Base-by-base conservation (phyloP, 306 rosid species). In the Trifolium fragiferum region DNA sequence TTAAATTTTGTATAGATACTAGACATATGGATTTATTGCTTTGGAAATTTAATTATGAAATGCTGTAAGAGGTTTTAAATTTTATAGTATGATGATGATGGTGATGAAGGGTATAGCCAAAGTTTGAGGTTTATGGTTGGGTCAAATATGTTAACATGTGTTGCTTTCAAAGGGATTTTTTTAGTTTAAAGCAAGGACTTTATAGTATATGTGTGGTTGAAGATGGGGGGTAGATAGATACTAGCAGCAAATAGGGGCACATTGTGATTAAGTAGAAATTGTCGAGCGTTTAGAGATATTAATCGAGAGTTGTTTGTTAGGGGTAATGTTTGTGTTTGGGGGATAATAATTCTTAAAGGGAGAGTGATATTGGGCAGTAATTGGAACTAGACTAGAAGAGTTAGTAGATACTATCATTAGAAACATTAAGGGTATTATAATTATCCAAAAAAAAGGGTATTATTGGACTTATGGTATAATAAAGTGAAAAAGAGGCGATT, bases 91-190 rank as follows among this genome's bases (percentile, higher is more conserved):
- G 33, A 30, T 10, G 46, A 43, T 55, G 7, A 10, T 55, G 15
- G 65, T 76, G 78, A 76, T 9, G n/a, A 46, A 44, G 81, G 77
- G 77, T 57, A 61, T 59, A 33, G n/a, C 72, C 70, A 76, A 53
- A 75, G 46, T 43, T 68, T 5, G 0, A 32, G 55, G 54, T 40
- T 57, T 77, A 50, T 74, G 77, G 83, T 81, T 81, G 53, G 81
- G 77, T 78, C 81, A 81, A 61, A 65, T 73, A 5, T 74, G 66
- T 75, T 57, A 57, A 16, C 20, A 38, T 30, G 54, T 53, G 85
- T 84, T 75, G 74, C 76, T 81, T 78, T 81, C 85, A 81, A 69
- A 41, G 15, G 15, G 40, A 59, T 81, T 81, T 84, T 67, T 63
- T 41, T 37, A 40, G 41, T 37, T 69, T 1, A 49, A 68, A 69